Evolutionary conservation across 2,329 filamentous ascomycete species (phyloP), one percentile per base, ranked within the genome.

Genomic region (Beauveria asiatica): DNA sequence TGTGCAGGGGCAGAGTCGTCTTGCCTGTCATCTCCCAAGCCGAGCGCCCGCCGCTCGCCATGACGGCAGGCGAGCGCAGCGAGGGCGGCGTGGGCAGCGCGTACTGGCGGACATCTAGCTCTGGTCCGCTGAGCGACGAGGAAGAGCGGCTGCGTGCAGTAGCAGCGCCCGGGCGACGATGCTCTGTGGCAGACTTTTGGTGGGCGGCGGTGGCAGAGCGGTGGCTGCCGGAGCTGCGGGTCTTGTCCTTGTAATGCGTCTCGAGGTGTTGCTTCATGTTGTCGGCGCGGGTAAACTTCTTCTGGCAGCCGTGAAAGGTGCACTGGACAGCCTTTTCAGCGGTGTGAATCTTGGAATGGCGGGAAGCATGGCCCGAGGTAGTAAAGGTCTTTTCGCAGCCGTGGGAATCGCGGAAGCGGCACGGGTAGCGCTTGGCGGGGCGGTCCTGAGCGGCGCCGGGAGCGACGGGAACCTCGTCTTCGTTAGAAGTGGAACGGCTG

Each of bases 191-290:
- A 7, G 68, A 65, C 9, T 70, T 73, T 63, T 67, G 70, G 67
- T 72, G 68, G 51, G 66, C 63, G 49, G 72, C 69, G 61, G 70
- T 64, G 62, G 75, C 60, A 42, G 70, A 66, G 62, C 72, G 69
- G 63, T 70, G 65, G 62, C 71, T 66, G n/a, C 68, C 66, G 2
- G 76, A 74, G 3, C 75, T 73, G 30, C 80, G 77, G 37, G 75
- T 75, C 74, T 82, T 83, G 64, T 85, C 81, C 72, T 85, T 86
- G 73, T 83, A 87, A 71, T 92, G 89, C 0, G 88, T 92, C 67
- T 89, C 83, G 33, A 90, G 80, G 68, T 92, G 89, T 74, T 92
- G 89, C 78, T 91, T 90, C 89, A 92, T 92, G 77, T 92, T 92
- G 78, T 92, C 89, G 66, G 87, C 86, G 64, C 89, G 86, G 11